phyloP scores from a whole-genome alignment of 129 eudicot species.

The Cynara cardunculus region DNA sequence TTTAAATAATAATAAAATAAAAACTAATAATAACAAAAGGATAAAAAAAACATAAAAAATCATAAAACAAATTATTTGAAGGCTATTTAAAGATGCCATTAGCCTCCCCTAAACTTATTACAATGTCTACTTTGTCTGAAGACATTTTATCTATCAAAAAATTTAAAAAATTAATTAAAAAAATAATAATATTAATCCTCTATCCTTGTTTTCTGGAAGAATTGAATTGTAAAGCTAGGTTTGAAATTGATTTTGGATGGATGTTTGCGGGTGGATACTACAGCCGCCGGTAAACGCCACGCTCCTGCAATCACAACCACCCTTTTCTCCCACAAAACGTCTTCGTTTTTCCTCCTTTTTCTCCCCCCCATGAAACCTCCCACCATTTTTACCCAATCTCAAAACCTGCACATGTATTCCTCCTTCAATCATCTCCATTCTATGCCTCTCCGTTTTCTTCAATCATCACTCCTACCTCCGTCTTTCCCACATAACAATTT shows the following conservation, averaged over 20 bases:
- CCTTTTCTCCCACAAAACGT: neutral
- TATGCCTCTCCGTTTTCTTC: conserved; percentile 35
- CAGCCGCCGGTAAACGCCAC: neutral
- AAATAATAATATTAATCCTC: no score
- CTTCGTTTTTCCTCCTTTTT: neutral
- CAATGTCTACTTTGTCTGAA: no score
- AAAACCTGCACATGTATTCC: neutral
- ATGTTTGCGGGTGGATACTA: neutral
- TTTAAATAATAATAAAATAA: no score
- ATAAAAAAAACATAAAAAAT: no score
- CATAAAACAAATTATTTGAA: no score
- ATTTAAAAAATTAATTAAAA: no score
- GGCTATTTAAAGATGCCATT: no score
- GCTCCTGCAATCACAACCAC: neutral
- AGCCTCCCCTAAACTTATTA: no score
- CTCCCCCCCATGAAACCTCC: conserved; percentile 12
- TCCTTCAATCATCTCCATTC: conserved; percentile 9
- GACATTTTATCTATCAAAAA: no score
- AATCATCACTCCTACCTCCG: neutral
- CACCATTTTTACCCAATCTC: neutral
- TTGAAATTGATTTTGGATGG: neutral
- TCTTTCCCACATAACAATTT: conserved; percentile 21
- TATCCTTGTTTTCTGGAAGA: neutral
- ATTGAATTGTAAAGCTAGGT: neutral
- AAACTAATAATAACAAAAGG: no score